A percentile compares a stretch with the other conserved stretches of the same genome.
phyloP scores from a whole-genome alignment of 2,329 filamentous ascomycete species.

The Cytospora schulzeri region DNA sequence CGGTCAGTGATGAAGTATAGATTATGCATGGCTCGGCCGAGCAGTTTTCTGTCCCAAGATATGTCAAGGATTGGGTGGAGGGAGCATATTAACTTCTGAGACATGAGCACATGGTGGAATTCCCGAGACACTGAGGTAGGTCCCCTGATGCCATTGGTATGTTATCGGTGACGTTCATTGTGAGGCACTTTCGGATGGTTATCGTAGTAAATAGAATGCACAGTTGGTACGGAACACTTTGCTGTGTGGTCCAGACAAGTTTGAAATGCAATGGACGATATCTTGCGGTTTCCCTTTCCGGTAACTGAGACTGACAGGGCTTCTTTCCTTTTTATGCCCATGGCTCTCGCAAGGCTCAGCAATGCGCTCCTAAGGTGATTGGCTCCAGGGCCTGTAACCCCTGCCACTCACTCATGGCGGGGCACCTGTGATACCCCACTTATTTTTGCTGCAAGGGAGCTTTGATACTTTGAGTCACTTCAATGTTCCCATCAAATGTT shows the following conservation, averaged over 20 bases:
- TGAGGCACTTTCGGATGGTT: background rate
- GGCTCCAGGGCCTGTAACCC: background rate
- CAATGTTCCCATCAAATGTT: background rate
- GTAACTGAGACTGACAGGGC: no score
- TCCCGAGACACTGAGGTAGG: background rate
- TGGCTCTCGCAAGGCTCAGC: slow-evolving; percentile 3
- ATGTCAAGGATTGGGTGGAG: background rate
- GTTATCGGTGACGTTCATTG: background rate
- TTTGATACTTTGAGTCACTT: slow-evolving; percentile 19
- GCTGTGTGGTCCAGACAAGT: no score
- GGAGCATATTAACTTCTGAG: background rate
- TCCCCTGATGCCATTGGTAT: background rate
- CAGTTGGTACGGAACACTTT: no score
- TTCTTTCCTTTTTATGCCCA: background rate
- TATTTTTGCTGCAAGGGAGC: slow-evolving; percentile 15
- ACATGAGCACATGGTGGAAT: background rate
- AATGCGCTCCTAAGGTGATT: slow-evolving; percentile 17
- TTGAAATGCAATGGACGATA: no score
- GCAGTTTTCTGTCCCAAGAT: no score
- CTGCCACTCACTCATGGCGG: slow-evolving; percentile 4
- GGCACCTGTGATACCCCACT: slow-evolving; percentile 8
- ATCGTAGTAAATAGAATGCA: background rate
- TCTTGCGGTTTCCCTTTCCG: background rate
- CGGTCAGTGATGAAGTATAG: no score
- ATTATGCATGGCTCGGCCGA: no score